A percentile compares a stretch with the other conserved stretches of the same genome.
phyloP scores from a whole-genome alignment of 2,329 filamentous ascomycete species.

The Phialophora macrospora region DNA sequence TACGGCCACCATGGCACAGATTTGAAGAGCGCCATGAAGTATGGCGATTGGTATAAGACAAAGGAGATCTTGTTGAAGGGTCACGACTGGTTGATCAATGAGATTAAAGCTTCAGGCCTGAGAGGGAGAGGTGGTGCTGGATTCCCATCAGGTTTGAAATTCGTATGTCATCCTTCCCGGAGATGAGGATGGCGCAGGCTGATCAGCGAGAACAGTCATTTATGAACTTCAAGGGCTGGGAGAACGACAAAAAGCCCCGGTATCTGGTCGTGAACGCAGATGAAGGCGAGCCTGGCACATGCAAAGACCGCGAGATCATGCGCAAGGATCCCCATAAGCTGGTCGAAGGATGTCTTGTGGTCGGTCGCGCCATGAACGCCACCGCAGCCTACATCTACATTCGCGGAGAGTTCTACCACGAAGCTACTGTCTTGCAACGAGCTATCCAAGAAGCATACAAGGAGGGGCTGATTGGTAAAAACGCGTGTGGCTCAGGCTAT shows the following conservation, averaged over 20 bases:
- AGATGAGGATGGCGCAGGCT: not conserved
- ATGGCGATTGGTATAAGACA: conserved; percentile 99
- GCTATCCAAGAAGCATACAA: conserved; percentile 98
- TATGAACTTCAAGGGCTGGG: conserved; percentile 99
- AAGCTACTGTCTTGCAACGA: conserved; percentile 88
- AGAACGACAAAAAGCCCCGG: conserved; percentile 93
- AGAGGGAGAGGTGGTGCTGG: conserved; percentile 95
- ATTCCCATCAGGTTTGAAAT: conserved; percentile 98
- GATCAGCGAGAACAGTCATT: conserved; percentile 70
- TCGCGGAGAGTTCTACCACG: conserved; percentile 95
- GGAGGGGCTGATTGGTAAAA: conserved; percentile 94
- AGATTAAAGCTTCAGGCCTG: conserved; percentile 95
- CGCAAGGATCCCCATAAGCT: conserved; percentile 99
- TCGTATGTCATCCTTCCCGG: conserved; percentile 67
- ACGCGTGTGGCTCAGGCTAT: conserved; percentile 94
- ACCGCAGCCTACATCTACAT: conserved; percentile 99
- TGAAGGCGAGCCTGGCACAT: conserved; percentile 97
- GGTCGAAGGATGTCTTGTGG: conserved; percentile 93
- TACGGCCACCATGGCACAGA: conserved; percentile 92
- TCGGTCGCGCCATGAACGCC: conserved; percentile 97
- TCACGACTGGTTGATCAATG: conserved; percentile 97
- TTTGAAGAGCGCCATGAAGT: conserved; percentile 92
- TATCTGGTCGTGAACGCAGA: conserved; percentile 98
- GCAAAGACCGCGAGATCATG: conserved; percentile 99
- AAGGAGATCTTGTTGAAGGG: conserved; percentile 98